These are phyloP conservation scores for Cladophialophora exuberans DNA, from an alignment of 2,329 filamentous ascomycete species.

Conservation along the genomic window DNA sequence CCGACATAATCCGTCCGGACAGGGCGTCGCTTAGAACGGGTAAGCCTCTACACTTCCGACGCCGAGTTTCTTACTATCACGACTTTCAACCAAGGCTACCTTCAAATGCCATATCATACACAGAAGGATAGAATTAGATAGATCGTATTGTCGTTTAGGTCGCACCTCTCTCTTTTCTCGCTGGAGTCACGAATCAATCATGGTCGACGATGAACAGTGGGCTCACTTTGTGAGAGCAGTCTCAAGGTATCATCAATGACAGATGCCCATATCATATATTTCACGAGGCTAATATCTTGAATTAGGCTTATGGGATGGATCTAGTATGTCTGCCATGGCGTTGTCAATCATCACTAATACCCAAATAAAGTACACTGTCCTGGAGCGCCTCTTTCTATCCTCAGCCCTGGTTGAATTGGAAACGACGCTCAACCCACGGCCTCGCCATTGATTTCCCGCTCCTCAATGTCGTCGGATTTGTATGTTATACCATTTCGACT, in stretches of 20 bases:
- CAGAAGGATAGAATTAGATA: neutral
- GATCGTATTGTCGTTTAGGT: neutral
- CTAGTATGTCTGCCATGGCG: slow-evolving; percentile 53
- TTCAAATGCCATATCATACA: too few species aligned
- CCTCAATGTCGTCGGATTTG: slow-evolving; percentile 66
- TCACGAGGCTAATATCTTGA: neutral
- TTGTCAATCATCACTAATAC: neutral
- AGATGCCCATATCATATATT: neutral
- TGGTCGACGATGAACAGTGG: slow-evolving; percentile 19
- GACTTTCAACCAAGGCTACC: too few species aligned
- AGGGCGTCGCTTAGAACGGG: too few species aligned
- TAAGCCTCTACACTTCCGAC: too few species aligned
- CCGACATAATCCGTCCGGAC: too few species aligned
- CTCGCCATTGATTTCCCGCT: slow-evolving; percentile 86
- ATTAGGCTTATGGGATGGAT: slow-evolving; percentile 69
- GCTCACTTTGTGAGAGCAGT: slow-evolving; percentile 42
- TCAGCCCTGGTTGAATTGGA: slow-evolving; percentile 79
- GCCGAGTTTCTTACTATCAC: too few species aligned
- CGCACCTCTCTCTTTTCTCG: neutral
- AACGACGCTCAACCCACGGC: slow-evolving; percentile 75
- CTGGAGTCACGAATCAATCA: neutral
- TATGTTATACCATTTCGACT: slow-evolving; percentile 75
- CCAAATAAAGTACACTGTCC: slow-evolving; percentile 52
- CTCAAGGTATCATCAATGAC: slow-evolving; percentile 38
- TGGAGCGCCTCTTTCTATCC: slow-evolving; percentile 95